These are phyloP conservation scores for Penicillium sumatraense DNA, from an alignment of 2,329 filamentous ascomycete genomes.

Conservation along the genomic window DNA sequence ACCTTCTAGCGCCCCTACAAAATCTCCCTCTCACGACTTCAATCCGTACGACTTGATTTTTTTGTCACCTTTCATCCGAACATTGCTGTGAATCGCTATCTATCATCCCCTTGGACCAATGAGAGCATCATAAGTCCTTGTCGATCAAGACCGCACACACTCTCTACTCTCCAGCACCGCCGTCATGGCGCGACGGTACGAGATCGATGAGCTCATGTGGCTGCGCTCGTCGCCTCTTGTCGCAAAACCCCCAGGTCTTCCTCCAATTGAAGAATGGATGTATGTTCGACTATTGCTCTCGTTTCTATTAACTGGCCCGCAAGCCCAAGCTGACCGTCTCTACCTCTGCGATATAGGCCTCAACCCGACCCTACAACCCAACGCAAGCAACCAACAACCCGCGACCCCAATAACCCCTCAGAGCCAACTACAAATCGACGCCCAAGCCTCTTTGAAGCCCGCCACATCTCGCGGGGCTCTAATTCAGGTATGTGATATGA, in stretches of 20 bases:
- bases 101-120: slow-evolving; percentile 29
- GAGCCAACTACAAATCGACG: slow-evolving; percentile 41
- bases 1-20: neutral
- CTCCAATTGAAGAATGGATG: slow-evolving; percentile 94
- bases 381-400: slow-evolving; percentile 41
- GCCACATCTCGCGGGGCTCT: slow-evolving; percentile 54
- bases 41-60: slow-evolving; percentile 3
- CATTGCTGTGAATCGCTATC: neutral
- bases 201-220: slow-evolving; percentile 73
- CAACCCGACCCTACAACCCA: slow-evolving; percentile 47
- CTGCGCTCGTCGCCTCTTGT: slow-evolving; percentile 83
- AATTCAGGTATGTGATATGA: slow-evolving; percentile 54
- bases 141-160: slow-evolving; percentile 30
- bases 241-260: slow-evolving; percentile 75
- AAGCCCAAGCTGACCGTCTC: slow-evolving; percentile 25
- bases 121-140: slow-evolving; percentile 31
- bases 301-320: slow-evolving; percentile 10
- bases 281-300: slow-evolving; percentile 49
- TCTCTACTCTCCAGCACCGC: slow-evolving; percentile 27
- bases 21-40: neutral
- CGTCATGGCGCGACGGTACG: slow-evolving; percentile 65
- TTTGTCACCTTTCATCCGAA: neutral
- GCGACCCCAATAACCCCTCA: slow-evolving; percentile 40
- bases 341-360: slow-evolving; percentile 36
- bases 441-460: slow-evolving; percentile 48